Base-by-base conservation (phyloP, 192 early-diverging fungal genomes). In the Rhizophagus sp. region DNA sequence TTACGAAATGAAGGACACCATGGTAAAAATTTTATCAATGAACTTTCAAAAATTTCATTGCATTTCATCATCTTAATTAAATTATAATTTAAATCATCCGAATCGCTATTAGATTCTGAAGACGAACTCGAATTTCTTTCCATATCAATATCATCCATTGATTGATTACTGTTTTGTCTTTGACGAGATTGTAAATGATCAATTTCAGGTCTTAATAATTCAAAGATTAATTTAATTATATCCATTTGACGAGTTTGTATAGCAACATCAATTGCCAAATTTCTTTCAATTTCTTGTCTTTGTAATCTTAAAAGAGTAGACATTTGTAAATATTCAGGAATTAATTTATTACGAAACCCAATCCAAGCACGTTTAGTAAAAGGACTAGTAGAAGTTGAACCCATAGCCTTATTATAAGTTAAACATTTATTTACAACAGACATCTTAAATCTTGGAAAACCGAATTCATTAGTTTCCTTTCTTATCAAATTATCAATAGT, bases 291-390 rank as follows among this genome's bases (percentile, higher is more conserved):
- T 4, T 24, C 47, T 49, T 73, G 71, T 5, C 71, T 30, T 73
- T 73, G 22, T 49, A 13, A 13, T 50, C 71, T 47, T 39, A 49
- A 44, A 49, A 44, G 3, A 22, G 24, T 13, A 1, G 27, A 22
- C 10, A 73, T 44, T 27, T 73, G 30, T 7, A 24, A 3, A 63
- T 75, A 62, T 41, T 75, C 74, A 13, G 57, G 52, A 13, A 75
- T 75, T 63, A 75, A 41, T 30, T 75, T 75, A 30, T 75, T 75
- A 41, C 30, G 61, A 24, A 75, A 25, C 25, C 50, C 50, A 36
- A 63, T 61, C 74, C 74, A 75, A 62, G 74, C 74, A 25, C 74
- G 50, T 62, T 75, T 30, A 15, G 74, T 75, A 41, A 75, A 63
- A 63, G 62, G 27, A 22, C 25, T 27, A 25, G 62, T 63, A n/a